Conservation (phyloP, 306 rosid species). For the Citrullus mucosospermus region DNA sequence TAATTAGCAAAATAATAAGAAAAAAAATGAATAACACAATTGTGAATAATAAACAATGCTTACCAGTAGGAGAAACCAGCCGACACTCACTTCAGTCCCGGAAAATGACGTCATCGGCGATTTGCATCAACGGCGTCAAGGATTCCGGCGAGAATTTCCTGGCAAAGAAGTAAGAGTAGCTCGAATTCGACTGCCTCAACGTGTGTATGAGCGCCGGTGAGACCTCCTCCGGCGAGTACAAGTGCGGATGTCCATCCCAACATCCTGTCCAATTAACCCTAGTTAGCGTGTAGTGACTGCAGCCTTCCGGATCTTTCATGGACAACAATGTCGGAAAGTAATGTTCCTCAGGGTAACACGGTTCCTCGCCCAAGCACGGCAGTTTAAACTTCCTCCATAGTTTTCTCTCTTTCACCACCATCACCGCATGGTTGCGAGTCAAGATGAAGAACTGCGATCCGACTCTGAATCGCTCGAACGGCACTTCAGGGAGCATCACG, state of each 20-base stretch:
- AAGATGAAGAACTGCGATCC: constrained; percentile 51
- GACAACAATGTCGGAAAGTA: constrained; percentile 55
- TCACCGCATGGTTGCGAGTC: constrained; percentile 26
- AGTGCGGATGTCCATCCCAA: constrained; percentile 50
- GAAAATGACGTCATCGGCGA: constrained; percentile 43
- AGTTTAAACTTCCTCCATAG: constrained; percentile 45
- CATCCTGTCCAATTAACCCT: constrained; percentile 60
- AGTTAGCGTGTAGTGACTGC: constrained; percentile 46
- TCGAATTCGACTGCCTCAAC: constrained; percentile 37
- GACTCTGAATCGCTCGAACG: constrained; percentile 32
- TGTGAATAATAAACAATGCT: not conserved
- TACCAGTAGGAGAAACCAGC: not conserved
- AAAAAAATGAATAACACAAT: not conserved
- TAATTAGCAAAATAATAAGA: not conserved
- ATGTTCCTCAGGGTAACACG: constrained; percentile 62
- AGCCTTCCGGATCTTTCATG: constrained; percentile 40
- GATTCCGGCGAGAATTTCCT: constrained; percentile 54
- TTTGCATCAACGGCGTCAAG: constrained; percentile 30
- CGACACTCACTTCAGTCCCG: constrained; percentile 17
- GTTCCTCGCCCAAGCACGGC: constrained; percentile 30
- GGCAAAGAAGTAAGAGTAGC: constrained; percentile 31
- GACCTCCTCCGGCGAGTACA: constrained; percentile 30
- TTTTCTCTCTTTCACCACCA: constrained; percentile 27
- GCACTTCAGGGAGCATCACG: constrained; percentile 44
- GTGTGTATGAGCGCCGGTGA: constrained; percentile 28